Conservation (phyloP, 2,329 filamentous ascomycete species). For the Leptoxyphium fumago region DNA sequence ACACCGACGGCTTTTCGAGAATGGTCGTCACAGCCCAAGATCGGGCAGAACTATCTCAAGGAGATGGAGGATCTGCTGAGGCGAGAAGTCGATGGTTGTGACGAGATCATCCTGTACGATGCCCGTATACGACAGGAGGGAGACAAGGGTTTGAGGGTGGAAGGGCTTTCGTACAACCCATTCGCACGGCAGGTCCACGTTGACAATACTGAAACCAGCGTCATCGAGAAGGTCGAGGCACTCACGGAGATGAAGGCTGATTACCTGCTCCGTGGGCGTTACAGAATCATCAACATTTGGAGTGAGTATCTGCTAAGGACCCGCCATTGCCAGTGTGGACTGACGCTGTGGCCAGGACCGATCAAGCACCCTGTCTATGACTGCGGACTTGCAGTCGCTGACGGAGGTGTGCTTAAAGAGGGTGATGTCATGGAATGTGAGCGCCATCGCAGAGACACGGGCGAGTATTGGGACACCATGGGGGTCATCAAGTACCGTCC, state of each 20-base stretch:
- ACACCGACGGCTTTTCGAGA: constrained; percentile 7
- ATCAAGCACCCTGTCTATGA: constrained; percentile 13
- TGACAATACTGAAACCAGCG: constrained; percentile 15
- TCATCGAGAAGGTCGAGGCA: constrained; percentile 11
- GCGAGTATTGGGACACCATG: constrained; percentile 12
- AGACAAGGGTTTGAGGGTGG: constrained; percentile 9
- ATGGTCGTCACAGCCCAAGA: constrained; percentile 8
- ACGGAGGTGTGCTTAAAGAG: constrained; percentile 9
- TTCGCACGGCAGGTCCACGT: constrained; percentile 17
- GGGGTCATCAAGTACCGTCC: constrained; percentile 13
- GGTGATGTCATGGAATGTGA: constrained; percentile 13
- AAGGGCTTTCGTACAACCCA: constrained; percentile 13
- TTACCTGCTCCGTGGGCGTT: constrained; percentile 9
- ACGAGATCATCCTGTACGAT: constrained; percentile 15
- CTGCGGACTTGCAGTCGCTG: constrained; percentile 14
- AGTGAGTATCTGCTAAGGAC: background rate
- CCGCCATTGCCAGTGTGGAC: too few species aligned
- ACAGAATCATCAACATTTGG: constrained; percentile 12
- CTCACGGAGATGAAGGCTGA: constrained; percentile 15
- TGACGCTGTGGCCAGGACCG: constrained; percentile 1
- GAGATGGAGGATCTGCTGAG: constrained; percentile 10
- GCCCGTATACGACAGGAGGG: constrained; percentile 12
- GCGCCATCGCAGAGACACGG: constrained; percentile 6
- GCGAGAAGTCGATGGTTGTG: constrained; percentile 11
- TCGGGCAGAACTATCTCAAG: constrained; percentile 7